Conservation (phyloP, 1,284 basidiomycete species). For the Stereum hirsutum region DNA sequence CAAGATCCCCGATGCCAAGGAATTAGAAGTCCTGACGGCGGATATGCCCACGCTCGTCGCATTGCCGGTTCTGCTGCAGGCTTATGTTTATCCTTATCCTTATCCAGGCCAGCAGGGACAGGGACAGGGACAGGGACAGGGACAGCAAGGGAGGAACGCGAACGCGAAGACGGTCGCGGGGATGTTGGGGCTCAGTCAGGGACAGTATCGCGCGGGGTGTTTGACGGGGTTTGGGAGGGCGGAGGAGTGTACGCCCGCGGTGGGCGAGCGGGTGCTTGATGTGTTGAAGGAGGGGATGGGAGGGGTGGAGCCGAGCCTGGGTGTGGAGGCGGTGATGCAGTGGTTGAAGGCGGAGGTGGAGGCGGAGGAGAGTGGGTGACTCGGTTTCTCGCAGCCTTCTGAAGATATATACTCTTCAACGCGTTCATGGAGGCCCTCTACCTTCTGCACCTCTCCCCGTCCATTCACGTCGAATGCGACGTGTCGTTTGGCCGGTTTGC, state of each 20-base stretch:
- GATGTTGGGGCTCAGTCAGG: constrained; percentile 49
- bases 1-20: constrained; percentile 21
- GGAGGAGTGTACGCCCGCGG: constrained; percentile 55
- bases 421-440: neutral
- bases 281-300: constrained; percentile 4
- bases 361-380: constrained; percentile 1
- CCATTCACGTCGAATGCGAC: neutral
- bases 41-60: constrained; percentile 64
- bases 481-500: neutral
- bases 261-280: constrained; percentile 48
- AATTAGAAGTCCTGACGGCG: constrained; percentile 36
- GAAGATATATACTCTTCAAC: neutral
- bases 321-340: constrained; percentile 6
- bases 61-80: constrained; percentile 52
- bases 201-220: constrained; percentile 56
- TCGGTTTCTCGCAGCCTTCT: neutral
- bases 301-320: constrained; percentile 2
- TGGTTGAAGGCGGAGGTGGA: constrained; percentile 11
- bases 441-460: too few species aligned
- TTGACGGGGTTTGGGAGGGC: constrained; percentile 66
- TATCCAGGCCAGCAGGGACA: too few species aligned
- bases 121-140: too few species aligned
- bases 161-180: constrained; percentile 33
- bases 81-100: constrained; percentile 19
- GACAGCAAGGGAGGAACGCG: constrained; percentile 15